Percentiles rank a stretch among this genome's conserved stretches.
These are phyloP conservation scores for Cyclotella atomus DNA, from an alignment of 108 stramenopile genomes.

Conservation along the genomic window DNA sequence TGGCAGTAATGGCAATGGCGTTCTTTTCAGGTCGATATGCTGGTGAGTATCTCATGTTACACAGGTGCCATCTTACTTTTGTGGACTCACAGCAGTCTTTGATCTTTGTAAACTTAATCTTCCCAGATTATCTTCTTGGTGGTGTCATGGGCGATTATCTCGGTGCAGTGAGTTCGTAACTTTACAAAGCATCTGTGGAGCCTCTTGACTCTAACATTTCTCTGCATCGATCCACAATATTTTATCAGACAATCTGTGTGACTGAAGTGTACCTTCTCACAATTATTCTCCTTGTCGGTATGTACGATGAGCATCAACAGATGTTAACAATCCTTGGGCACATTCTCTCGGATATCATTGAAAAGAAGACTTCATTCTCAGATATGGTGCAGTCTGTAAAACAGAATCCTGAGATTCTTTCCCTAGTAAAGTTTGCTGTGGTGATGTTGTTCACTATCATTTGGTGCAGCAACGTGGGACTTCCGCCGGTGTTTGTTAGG, in stretches of 20 bases:
- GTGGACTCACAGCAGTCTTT: too few relatives aligned
- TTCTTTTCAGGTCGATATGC: constrained; percentile 52
- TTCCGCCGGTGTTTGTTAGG: constrained; percentile 15
- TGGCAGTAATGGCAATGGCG: constrained; percentile 38
- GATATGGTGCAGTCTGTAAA: too few relatives aligned
- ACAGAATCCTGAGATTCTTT: too few relatives aligned
- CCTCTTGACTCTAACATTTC: too few relatives aligned
- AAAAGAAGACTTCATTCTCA: too few relatives aligned
- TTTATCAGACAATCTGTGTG: constrained; percentile 78
- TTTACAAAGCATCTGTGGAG: too few relatives aligned
- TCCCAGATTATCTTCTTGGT: constrained; percentile 38
- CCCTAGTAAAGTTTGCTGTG: constrained; percentile 2
- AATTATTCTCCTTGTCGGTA: constrained; percentile 21
- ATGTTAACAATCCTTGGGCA: neutral
- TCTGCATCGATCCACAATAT: too few relatives aligned
- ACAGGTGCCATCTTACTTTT: too few relatives aligned
- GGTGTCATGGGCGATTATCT: constrained; percentile 87
- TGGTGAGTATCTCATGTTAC: too few relatives aligned
- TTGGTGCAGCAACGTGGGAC: constrained; percentile 31
- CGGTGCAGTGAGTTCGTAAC: too few relatives aligned
- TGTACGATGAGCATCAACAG: neutral
- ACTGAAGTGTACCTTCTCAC: constrained; percentile 53
- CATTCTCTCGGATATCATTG: neutral
- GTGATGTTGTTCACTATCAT: neutral
- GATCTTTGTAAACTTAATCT: too few relatives aligned